These are phyloP conservation scores for Spirogloea muscicola DNA, from an alignment of 139 green algal genomes.

Conservation along the genomic window DNA sequence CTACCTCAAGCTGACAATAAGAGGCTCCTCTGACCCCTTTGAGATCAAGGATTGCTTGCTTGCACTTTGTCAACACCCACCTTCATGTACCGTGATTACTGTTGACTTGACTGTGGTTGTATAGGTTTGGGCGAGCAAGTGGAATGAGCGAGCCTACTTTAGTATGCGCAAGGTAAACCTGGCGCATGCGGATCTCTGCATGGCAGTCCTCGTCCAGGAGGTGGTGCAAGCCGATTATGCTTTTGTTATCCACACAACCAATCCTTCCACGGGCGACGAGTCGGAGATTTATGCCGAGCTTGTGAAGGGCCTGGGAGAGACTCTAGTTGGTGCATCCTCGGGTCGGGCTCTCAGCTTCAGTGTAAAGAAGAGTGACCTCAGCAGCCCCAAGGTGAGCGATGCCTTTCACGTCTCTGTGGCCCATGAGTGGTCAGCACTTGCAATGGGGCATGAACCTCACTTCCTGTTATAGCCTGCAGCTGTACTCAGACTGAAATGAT, in stretches of 20 bases:
- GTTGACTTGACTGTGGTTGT: constrained; percentile 41
- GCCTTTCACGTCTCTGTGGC: no score
- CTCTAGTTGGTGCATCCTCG: constrained; percentile 91
- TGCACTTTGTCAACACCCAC: no score
- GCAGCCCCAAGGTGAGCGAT: not conserved
- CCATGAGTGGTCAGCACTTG: no score
- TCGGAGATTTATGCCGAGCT: constrained; percentile 93
- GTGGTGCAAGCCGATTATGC: constrained; percentile 85
- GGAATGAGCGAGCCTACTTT: constrained; percentile 88
- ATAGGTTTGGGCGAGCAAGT: constrained; percentile 97
- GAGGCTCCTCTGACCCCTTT: no score
- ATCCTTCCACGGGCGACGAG: constrained; percentile 72
- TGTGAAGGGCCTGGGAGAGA: constrained; percentile 88
- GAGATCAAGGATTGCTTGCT: no score
- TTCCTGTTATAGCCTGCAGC: no score
- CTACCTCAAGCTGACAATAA: no score
- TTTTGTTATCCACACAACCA: constrained; percentile 98
- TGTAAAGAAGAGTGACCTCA: constrained; percentile 44
- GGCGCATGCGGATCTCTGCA: constrained; percentile 76
- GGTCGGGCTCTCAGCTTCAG: constrained; percentile 70
- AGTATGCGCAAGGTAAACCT: constrained; percentile 66
- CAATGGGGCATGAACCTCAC: no score
- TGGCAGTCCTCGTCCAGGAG: constrained; percentile 95
- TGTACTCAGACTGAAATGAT: no score
- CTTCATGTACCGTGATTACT: no score